Conservation (phyloP, 257 asterid species). For the Ocimum tenuiflorum region DNA sequence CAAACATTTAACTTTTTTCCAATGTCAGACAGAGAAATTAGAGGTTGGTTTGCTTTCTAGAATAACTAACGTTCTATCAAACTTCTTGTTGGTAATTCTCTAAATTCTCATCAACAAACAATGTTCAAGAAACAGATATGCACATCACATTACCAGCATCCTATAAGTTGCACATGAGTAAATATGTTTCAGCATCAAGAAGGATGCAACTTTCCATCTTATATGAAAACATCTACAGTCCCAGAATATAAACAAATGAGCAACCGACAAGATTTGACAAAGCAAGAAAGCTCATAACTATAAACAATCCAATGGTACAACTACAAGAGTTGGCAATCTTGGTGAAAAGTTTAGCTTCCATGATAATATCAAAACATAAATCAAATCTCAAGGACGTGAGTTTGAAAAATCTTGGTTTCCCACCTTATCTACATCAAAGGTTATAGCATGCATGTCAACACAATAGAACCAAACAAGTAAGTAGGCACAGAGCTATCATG, state of each 20-base stretch:
- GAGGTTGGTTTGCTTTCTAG: neutral
- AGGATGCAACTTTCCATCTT: neutral
- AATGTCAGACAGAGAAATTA: neutral
- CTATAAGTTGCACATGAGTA: neutral
- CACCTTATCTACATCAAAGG: constrained; percentile 31
- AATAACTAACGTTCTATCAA: neutral
- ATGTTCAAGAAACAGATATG: neutral
- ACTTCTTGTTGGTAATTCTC: neutral
- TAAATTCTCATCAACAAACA: neutral
- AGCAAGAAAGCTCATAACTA: neutral
- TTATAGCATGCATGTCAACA: constrained; percentile 17
- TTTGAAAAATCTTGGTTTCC: constrained; percentile 21
- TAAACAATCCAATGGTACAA: neutral
- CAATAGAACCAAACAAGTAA: constrained; percentile 18
- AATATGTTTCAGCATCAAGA: neutral
- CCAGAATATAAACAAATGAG: neutral
- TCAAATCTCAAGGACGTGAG: constrained; percentile 13
- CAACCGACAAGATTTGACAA: neutral
- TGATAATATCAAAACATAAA: neutral
- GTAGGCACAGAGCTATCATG: constrained; percentile 17
- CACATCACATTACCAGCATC: neutral
- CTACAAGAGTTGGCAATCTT: neutral
- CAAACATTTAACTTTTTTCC: too few relatives aligned
- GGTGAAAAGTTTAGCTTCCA: constrained; percentile 6
- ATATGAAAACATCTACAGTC: neutral